These are phyloP conservation scores for Grosmannia clavigera DNA, from an alignment of 2,329 filamentous ascomycete species.

Conservation along the genomic window DNA sequence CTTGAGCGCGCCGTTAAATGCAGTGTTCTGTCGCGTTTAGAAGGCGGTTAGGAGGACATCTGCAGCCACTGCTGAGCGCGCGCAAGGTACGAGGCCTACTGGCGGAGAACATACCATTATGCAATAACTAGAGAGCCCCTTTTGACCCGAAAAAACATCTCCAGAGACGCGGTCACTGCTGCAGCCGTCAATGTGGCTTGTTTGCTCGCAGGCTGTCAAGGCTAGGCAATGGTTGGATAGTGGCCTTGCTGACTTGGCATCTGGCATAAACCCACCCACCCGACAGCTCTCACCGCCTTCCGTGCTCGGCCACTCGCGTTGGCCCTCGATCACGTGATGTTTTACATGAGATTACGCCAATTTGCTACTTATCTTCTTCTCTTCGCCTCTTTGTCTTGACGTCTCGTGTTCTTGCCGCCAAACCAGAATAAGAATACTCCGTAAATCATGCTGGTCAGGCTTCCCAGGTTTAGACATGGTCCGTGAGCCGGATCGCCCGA, in stretches of 20 bases:
- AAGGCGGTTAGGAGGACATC: not conserved
- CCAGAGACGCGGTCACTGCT: not conserved
- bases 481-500: not conserved
- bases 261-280: not conserved
- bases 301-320: not conserved
- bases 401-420: not conserved
- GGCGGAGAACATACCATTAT: not conserved
- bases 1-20: conserved; percentile 79
- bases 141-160: not conserved
- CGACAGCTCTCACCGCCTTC: not conserved
- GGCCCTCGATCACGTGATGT: not conserved
- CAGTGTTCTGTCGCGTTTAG: conserved; percentile 48
- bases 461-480: not conserved
- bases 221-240: not conserved
- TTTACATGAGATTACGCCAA: too few species aligned
- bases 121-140: not conserved
- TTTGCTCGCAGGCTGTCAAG: not conserved
- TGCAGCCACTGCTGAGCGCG: not conserved
- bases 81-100: not conserved
- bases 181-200: not conserved
- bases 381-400: not conserved
- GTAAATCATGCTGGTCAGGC: not conserved
- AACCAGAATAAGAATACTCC: not conserved
- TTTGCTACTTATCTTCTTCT: too few species aligned
- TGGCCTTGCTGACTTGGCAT: not conserved